Conservation (phyloP, 2,329 filamentous ascomycete genomes). For the Xylaria arbuscula region DNA sequence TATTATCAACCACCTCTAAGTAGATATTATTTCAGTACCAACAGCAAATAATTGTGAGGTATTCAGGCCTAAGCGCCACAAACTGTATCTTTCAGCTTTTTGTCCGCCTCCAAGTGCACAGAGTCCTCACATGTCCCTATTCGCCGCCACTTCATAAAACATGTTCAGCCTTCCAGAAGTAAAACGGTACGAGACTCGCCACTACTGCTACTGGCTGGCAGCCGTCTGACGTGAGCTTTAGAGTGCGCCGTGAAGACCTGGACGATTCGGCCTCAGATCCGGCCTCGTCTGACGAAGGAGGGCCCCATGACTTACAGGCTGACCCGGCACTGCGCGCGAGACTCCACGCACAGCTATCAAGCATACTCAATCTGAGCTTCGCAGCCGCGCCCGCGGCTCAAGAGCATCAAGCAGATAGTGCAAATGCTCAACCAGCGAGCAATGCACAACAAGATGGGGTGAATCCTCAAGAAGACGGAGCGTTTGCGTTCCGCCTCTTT, state of each 20-base stretch:
- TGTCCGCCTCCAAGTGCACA: neutral
- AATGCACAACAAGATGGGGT: slow-evolving; percentile 32
- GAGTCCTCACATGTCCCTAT: neutral
- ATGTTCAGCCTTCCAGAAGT: slow-evolving; percentile 66
- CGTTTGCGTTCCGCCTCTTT: slow-evolving; percentile 70
- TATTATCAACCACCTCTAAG: neutral
- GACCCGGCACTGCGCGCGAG: slow-evolving; percentile 56
- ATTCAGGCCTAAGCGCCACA: neutral
- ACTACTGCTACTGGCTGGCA: slow-evolving; percentile 16
- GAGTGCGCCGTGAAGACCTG: slow-evolving; percentile 67
- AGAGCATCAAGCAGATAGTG: slow-evolving; percentile 22
- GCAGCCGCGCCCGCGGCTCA: slow-evolving; percentile 21
- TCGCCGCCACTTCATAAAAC: slow-evolving; percentile 15
- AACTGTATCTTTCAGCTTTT: neutral
- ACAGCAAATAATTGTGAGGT: neutral
- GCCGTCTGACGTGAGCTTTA: slow-evolving; percentile 45
- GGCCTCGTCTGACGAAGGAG: slow-evolving; percentile 45
- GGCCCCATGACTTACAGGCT: slow-evolving; percentile 48
- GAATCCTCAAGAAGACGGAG: slow-evolving; percentile 53
- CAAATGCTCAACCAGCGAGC: slow-evolving; percentile 36
- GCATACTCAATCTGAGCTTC: slow-evolving; percentile 57
- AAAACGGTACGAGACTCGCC: slow-evolving; percentile 57
- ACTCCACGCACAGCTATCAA: slow-evolving; percentile 62
- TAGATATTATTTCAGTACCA: neutral
- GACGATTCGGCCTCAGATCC: slow-evolving; percentile 50